phyloP scores from a whole-genome alignment of 2,329 filamentous ascomycete genomes.

The Fusarium armeniacum region DNA sequence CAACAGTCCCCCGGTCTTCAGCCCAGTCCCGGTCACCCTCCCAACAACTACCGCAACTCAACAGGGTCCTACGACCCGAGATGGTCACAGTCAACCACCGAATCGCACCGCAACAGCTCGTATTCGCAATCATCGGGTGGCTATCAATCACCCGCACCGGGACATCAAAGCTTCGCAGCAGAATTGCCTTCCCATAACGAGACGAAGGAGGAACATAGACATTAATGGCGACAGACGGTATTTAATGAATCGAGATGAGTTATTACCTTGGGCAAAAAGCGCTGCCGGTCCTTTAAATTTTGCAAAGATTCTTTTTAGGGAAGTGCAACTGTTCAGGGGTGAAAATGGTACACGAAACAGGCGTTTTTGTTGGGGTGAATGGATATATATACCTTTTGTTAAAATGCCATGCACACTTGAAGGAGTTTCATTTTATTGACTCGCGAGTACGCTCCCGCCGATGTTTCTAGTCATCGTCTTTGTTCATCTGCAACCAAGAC shows the following conservation, averaged over 20 bases:
- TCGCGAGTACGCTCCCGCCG: not conserved
- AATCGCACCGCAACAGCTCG: slow-evolving; percentile 48
- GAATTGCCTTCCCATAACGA: slow-evolving; percentile 65
- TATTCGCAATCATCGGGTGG: slow-evolving; percentile 49
- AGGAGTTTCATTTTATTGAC: not conserved
- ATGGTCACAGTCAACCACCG: slow-evolving; percentile 58
- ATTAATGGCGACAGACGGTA: slow-evolving; percentile 5
- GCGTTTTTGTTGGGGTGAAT: slow-evolving; percentile 26
- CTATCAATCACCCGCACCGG: slow-evolving; percentile 57
- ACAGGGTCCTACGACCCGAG: slow-evolving; percentile 52
- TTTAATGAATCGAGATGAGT: not conserved
- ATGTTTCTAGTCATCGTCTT: not conserved
- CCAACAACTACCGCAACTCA: slow-evolving; percentile 47
- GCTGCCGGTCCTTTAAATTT: slow-evolving; percentile 9
- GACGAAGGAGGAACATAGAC: slow-evolving; percentile 60
- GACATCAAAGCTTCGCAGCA: slow-evolving; percentile 58
- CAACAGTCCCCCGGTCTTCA: slow-evolving; percentile 55
- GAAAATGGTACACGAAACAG: slow-evolving; percentile 24
- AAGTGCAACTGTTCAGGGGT: slow-evolving; percentile 10
- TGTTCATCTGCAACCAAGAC: not conserved
- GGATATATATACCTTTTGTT: slow-evolving; percentile 29
- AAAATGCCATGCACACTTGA: not conserved
- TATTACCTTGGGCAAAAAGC: slow-evolving; percentile 3
- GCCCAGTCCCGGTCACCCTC: slow-evolving; percentile 34
- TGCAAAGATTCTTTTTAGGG: not conserved